Evolutionary conservation across 164 flowering plant species (phyloP).

Genomic region (Aristolochia californica): DNA sequence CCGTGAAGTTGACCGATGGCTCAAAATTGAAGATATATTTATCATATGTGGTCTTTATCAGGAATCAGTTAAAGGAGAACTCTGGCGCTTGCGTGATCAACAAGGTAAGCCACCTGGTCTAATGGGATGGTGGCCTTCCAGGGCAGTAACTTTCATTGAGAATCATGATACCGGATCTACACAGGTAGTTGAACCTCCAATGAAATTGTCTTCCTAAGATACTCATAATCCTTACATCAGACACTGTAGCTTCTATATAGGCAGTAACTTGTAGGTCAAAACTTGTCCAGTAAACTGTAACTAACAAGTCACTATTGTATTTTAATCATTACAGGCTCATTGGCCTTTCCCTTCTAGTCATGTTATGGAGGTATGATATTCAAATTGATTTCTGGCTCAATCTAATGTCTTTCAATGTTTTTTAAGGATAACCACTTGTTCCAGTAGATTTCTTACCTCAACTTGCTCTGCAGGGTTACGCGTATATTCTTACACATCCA

Average conservation of each 20-base stretch:
- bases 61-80: constrained; percentile 93
- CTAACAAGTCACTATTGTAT: too few relatives aligned
- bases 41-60: constrained; percentile 11
- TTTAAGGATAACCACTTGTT: neutral
- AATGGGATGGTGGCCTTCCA: constrained; percentile 97
- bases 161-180: constrained; percentile 98
- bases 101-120: constrained; percentile 96
- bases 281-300: too few relatives aligned
- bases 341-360: constrained; percentile 90
- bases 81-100: constrained; percentile 83
- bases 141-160: constrained; percentile 82
- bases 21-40: neutral
- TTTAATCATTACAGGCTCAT: constrained; percentile 59
- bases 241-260: neutral
- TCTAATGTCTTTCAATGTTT: neutral
- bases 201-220: neutral
- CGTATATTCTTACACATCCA: constrained; percentile 88
- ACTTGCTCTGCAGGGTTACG: constrained; percentile 60
- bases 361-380: constrained; percentile 67
- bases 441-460: neutral
- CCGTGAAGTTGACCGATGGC: neutral
- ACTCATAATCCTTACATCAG: neutral
- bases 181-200: constrained; percentile 37
- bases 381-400: neutral
- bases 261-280: too few relatives aligned